phyloP scores from a whole-genome alignment of 495 filamentous ascomycete genomes.

The Trichocladium antarcticum region DNA sequence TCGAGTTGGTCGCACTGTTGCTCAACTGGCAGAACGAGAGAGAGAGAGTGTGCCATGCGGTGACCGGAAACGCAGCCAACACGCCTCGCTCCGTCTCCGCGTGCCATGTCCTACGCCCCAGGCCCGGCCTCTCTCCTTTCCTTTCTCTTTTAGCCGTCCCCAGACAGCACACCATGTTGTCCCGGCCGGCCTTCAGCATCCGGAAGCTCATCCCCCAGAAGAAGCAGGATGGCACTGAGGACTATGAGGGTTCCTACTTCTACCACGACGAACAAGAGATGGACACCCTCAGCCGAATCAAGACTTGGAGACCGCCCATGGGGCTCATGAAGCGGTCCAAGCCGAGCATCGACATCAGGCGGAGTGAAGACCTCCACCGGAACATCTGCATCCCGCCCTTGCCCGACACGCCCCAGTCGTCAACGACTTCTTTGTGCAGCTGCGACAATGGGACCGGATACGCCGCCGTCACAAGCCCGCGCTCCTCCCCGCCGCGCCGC shows the following conservation, averaged over 20 bases:
- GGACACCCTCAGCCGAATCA: constrained; percentile 19
- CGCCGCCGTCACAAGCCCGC: constrained; percentile 12
- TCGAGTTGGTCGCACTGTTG: constrained; percentile 3
- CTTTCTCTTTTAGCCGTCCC: neutral
- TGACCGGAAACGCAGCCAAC: constrained; percentile 5
- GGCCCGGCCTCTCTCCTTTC: constrained; percentile 2
- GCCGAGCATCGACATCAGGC: constrained; percentile 30
- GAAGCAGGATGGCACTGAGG: constrained; percentile 22
- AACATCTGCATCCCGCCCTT: constrained; percentile 32
- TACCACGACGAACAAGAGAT: constrained; percentile 21
- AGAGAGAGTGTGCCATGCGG: constrained; percentile 1
- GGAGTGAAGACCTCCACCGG: constrained; percentile 33
- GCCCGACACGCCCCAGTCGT: constrained; percentile 38
- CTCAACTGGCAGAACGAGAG: neutral
- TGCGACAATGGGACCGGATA: constrained; percentile 24
- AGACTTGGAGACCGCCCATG: constrained; percentile 22
- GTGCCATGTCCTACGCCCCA: constrained; percentile 12
- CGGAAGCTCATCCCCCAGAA: constrained; percentile 32
- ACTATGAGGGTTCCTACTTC: constrained; percentile 23
- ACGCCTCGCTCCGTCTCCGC: neutral
- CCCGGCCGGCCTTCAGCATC: constrained; percentile 35
- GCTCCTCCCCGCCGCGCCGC: constrained; percentile 18
- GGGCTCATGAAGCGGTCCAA: constrained; percentile 22
- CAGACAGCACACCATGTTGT: constrained; percentile 30
- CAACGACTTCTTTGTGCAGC: constrained; percentile 38